Conservation (phyloP, 441 rosid species). For the Pelargonium myrrhifolium region DNA sequence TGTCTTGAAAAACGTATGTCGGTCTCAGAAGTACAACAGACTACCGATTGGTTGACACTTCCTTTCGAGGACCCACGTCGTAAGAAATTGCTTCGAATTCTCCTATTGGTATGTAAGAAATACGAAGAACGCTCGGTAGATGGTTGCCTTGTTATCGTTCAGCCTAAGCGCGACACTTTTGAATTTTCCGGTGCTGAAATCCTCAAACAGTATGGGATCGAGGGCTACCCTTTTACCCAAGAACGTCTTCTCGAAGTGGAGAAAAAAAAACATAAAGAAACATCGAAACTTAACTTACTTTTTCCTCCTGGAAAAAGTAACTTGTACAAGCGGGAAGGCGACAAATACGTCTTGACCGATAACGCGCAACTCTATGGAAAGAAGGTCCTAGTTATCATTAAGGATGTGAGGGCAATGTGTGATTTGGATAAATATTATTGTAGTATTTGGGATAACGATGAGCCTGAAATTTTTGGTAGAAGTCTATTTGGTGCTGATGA, state of each 20-base stretch:
- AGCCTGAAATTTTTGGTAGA: too few relatives aligned
- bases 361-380: neutral
- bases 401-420: too few relatives aligned
- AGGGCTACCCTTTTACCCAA: neutral
- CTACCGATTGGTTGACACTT: neutral
- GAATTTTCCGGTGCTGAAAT: neutral
- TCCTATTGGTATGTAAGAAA: too few relatives aligned
- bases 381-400: neutral
- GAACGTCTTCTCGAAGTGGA: neutral
- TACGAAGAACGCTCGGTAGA: too few relatives aligned
- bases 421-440: too few relatives aligned
- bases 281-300: neutral
- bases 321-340: neutral
- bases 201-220: neutral
- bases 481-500: too few relatives aligned
- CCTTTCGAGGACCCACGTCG: neutral
- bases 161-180: neutral
- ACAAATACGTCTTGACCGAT: neutral
- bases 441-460: too few relatives aligned
- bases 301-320: neutral
- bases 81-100: neutral
- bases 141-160: neutral
- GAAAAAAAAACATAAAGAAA: neutral
- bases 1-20: neutral
- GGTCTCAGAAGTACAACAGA: neutral